Base-by-base conservation (phyloP, 2,329 filamentous ascomycete species). In the Helminthosporium solani region DNA sequence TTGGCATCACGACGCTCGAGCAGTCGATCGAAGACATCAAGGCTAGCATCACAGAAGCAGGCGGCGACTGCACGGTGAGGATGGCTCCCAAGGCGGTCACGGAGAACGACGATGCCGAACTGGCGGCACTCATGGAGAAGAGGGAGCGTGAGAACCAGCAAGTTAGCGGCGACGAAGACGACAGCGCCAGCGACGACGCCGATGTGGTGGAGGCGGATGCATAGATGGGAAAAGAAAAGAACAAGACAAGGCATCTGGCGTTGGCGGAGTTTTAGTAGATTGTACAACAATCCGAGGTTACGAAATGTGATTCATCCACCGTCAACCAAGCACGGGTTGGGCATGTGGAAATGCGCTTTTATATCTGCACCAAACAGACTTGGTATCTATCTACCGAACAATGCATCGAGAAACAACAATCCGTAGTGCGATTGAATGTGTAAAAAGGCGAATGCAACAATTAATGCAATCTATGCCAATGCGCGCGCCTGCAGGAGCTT, bases 11-110 rank as follows among this genome's bases (percentile, higher is more conserved):
- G 52, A 83, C 86, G 53, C 77, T 99, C 58, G 89, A 96, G 72
- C 86, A 90, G 66, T 90, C 94, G 15, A 99, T 99, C 61, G 79
- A 87, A 64, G 88, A 91, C 61, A 91, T 99, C 63, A 82, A 87
- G 62, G 81, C 77, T 66, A 90, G 81, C 71, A 99, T 99, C 68
- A 83, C 85, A 68, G 78, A 73, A 36, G 82, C 87, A 1, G 88
- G 88, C 43, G 94, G 94, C 51, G 84, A 83, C 67, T 87, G 92
- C 66, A 81, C 86, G 34, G 87, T 96, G 61, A 96, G 95, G 84
- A 99, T 99, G 94, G 91, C 94, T 64, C 94, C 94, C 59, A 97
- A 97, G 84, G 94, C 95, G 3, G 94, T 99, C 52, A 99, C 94
- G 1, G 95, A 97, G 80, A 95, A 90, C 72, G 95, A 99, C 65